Evolutionary conservation across 2,329 filamentous ascomycete genomes (phyloP).

Genomic region (Passalora sequoiae): DNA sequence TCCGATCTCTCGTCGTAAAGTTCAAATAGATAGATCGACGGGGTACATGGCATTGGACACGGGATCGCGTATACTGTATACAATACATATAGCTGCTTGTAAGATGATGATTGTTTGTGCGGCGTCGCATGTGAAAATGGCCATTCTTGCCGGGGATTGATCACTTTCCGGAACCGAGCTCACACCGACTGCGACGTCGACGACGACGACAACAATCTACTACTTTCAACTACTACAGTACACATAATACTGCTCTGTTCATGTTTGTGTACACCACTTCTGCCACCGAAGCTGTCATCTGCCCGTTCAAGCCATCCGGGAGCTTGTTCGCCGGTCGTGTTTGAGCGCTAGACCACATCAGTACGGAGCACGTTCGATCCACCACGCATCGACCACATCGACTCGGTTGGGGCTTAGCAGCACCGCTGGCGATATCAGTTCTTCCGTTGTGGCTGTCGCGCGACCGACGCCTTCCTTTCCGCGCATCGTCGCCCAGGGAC

Average conservation of each 20-base stretch:
- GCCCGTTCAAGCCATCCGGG: conserved; percentile 3
- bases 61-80: no score
- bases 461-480: conserved; percentile 14
- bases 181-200: not conserved
- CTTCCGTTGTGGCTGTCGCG: conserved; percentile 17
- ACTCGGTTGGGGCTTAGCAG: no score
- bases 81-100: no score
- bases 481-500: not conserved
- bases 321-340: conserved; percentile 4
- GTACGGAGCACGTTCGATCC: conserved; percentile 4
- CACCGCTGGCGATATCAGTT: conserved; percentile 12
- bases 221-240: no score
- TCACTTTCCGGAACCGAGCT: not conserved
- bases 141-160: not conserved
- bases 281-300: conserved; percentile 1
- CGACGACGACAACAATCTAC: not conserved
- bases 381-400: not conserved
- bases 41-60: conserved; percentile 4
- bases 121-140: conserved; percentile 1
- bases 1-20: conserved; percentile 7
- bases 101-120: no score
- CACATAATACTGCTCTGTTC: no score
- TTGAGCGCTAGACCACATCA: conserved; percentile 4
- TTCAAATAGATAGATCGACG: conserved; percentile 1
- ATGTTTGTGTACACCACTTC: not conserved